These are phyloP conservation scores for Elsinoe ampelina DNA, from an alignment of 2,329 filamentous ascomycete genomes.

Conservation along the genomic window DNA sequence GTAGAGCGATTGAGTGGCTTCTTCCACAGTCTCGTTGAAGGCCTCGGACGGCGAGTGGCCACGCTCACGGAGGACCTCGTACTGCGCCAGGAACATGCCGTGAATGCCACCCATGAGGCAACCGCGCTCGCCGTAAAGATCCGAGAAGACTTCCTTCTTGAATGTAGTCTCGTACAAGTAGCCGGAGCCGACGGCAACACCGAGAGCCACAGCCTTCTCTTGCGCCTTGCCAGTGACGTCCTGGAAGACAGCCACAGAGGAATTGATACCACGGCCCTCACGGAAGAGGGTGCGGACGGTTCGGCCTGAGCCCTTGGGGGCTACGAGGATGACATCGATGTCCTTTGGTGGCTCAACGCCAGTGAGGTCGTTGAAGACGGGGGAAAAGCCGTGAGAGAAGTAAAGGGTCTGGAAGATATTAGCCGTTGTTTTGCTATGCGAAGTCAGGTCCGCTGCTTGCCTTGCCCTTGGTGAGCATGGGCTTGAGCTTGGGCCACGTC, in stretches of 20 bases:
- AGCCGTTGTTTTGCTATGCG: too few relatives aligned
- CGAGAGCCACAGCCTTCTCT: slow-evolving; percentile 94
- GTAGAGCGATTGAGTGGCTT: slow-evolving; percentile 97
- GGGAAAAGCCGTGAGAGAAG: slow-evolving; percentile 99
- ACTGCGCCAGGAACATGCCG: slow-evolving; percentile 99
- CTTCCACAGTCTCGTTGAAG: slow-evolving; percentile 99
- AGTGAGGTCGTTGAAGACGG: slow-evolving; percentile 99
- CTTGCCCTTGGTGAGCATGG: slow-evolving; percentile 97
- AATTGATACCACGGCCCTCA: slow-evolving; percentile 99
- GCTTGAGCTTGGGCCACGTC: slow-evolving; percentile 98
- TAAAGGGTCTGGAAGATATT: slow-evolving; percentile 99
- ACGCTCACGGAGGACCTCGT: slow-evolving; percentile 98
- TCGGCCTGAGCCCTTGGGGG: slow-evolving; percentile 97
- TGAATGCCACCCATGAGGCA: slow-evolving; percentile 99
- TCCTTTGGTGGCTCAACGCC: slow-evolving; percentile 93
- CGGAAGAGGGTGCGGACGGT: slow-evolving; percentile 98
- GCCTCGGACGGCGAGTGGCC: slow-evolving; percentile 96
- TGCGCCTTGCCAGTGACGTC: slow-evolving; percentile 96
- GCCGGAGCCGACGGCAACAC: slow-evolving; percentile 91
- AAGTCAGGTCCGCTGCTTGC: too few relatives aligned
- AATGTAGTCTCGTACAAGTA: slow-evolving; percentile 99
- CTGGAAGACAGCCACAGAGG: slow-evolving; percentile 95
- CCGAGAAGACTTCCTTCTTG: slow-evolving; percentile 99
- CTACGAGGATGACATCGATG: slow-evolving; percentile 98
- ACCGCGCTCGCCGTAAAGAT: slow-evolving; percentile 98